Evolutionary conservation across 2,329 filamentous ascomycete genomes (phyloP), one percentile per base, ranked within the genome.

Genomic region (Erysiphe pulchra): DNA sequence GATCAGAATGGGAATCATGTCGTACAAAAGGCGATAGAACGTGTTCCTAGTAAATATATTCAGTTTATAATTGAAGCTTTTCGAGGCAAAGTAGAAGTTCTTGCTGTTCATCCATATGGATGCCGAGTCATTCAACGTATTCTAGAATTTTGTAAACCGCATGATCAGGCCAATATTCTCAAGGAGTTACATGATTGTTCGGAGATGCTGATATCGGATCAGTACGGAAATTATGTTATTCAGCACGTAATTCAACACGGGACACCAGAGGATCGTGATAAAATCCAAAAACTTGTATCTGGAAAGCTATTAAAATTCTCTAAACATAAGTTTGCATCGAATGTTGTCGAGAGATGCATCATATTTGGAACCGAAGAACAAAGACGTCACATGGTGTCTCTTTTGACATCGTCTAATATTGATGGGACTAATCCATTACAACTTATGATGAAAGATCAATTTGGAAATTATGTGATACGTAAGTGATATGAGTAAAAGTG

Each of bases 381-480:
- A 57, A 75, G 80, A 45, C 69, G 67, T 32, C 67, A 69, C 31
- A 84, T 94, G 48, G 71, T 81, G 45, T 64, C 66, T 44, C 67
- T 72, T 48, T 64, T 86, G 24, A 75, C 70, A 1, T 66, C 67
- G 1, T 58, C 67, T 14, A 71, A 72, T 45, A 68, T 70, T 8
- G 72, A 80, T 39, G 80, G 80, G 12, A 73, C 75, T 47, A 77
- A 68, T 47, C 73, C 76, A n/a, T 63, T 95, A 34, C 69, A 79
- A 50, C 67, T 71, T 18, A 69, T 94, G 62, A 85, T 94, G 69
- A 81, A 78, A 51, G 87, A 98, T 58, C 80, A 83, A 51, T 95
- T 78, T 59, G 90, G 83, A 49, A 98, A 98, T 60, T 98, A 95
- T 58, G 87, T 95, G 6, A 80, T 95, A 50, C 87, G 85, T 92